A percentile compares a stretch with the other conserved stretches of the same genome.
phyloP scores from a whole-genome alignment of 768 basidiomycete genomes.

The Auriculariales sp. region DNA sequence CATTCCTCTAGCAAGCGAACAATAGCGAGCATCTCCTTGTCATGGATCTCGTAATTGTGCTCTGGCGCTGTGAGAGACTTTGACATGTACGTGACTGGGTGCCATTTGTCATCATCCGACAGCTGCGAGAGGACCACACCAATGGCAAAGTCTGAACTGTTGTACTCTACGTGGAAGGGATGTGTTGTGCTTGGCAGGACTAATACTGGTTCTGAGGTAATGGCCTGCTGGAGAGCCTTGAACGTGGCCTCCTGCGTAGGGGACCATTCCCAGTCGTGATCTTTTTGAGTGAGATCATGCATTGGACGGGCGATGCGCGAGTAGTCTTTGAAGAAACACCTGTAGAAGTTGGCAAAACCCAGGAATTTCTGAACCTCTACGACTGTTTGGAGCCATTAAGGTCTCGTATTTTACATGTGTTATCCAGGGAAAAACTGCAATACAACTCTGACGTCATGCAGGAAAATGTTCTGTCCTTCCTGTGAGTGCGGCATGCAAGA shows the following conservation, averaged over 20 bases:
- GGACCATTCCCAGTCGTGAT: constrained; percentile 1
- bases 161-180: constrained; percentile 4
- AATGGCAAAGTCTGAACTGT: constrained; percentile 6
- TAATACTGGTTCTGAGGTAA: constrained; percentile 9
- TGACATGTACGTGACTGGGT: not conserved
- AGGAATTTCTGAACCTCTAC: constrained; percentile 14
- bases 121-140: constrained; percentile 6
- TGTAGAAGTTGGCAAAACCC: constrained; percentile 18
- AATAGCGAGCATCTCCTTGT: constrained; percentile 12
- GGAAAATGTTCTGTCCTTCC: too few species aligned
- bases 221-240: constrained; percentile 1
- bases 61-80: not conserved
- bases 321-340: constrained; percentile 14
- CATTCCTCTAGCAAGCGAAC: constrained; percentile 8
- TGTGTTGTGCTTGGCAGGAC: constrained; percentile 2
- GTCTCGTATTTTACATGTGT: too few species aligned
- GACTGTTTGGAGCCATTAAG: too few species aligned
- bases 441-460: too few species aligned
- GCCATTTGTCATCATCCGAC: not conserved
- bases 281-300: constrained; percentile 9
- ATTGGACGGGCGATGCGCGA: constrained; percentile 9
- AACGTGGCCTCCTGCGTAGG: not conserved
- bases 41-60: constrained; percentile 11
- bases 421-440: too few species aligned
- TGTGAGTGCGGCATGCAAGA: too few species aligned